Conservation (phyloP, 73 alveolate genomes). For the Blepharisma japonicum region DNA sequence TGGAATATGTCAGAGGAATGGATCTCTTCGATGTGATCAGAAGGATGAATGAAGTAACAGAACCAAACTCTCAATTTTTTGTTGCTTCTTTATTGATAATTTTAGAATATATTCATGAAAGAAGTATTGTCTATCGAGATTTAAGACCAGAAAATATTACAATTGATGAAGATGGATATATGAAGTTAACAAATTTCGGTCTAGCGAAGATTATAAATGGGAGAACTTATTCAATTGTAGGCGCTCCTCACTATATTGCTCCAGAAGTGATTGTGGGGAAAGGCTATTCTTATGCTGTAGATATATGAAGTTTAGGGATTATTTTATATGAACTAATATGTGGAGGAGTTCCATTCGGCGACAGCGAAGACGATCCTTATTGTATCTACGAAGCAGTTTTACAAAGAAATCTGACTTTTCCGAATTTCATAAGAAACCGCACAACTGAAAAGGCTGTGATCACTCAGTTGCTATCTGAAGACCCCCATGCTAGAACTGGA, state of each 20-base stretch:
- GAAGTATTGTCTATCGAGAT: slow-evolving; percentile 56
- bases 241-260: slow-evolving; percentile 47
- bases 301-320: neutral
- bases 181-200: slow-evolving; percentile 48
- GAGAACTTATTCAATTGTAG: slow-evolving; percentile 56
- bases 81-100: slow-evolving; percentile 44
- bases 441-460: neutral
- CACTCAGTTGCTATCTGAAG: neutral
- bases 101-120: slow-evolving; percentile 50
- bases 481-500: neutral
- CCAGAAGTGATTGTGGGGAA: slow-evolving; percentile 1
- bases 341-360: neutral
- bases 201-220: slow-evolving; percentile 52
- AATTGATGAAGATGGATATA: slow-evolving; percentile 45
- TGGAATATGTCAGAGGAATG: slow-evolving; percentile 56
- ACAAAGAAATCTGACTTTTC: slow-evolving; percentile 36
- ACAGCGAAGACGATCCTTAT: slow-evolving; percentile 47
- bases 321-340: neutral
- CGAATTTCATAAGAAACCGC: neutral
- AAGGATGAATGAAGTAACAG: slow-evolving; percentile 45
- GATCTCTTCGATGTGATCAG: slow-evolving; percentile 55
- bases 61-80: slow-evolving; percentile 48
- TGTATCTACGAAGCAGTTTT: slow-evolving; percentile 41
- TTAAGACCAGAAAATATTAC: slow-evolving; percentile 56
- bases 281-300: neutral